Conservation (phyloP, 495 filamentous ascomycete species). For the Penicillium antarcticum region DNA sequence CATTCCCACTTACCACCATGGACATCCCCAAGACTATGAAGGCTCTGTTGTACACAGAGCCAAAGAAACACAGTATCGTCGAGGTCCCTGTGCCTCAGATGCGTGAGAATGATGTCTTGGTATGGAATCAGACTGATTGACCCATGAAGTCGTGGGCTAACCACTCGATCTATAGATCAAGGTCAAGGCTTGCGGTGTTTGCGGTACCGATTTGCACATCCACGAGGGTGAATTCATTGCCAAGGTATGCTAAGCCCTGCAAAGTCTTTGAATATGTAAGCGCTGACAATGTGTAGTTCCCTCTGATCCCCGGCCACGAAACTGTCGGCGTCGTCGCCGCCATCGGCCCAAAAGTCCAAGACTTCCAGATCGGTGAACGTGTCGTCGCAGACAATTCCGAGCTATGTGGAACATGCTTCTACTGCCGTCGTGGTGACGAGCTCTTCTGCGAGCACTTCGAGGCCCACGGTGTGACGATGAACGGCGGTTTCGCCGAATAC, state of each 20-base stretch:
- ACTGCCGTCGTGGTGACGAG: slow-evolving; percentile 66
- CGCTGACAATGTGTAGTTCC: slow-evolving; percentile 37
- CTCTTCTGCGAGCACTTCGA: slow-evolving; percentile 69
- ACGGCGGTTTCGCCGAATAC: slow-evolving; percentile 72
- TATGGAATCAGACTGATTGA: slow-evolving; percentile 12
- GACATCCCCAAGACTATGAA: slow-evolving; percentile 56
- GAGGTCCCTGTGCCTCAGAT: slow-evolving; percentile 58
- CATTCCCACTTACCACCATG: slow-evolving; percentile 10
- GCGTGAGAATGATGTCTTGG: slow-evolving; percentile 58
- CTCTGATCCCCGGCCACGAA: slow-evolving; percentile 52
- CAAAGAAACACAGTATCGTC: slow-evolving; percentile 55
- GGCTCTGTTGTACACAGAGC: slow-evolving; percentile 62
- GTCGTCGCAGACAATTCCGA: slow-evolving; percentile 57
- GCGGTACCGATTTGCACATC: slow-evolving; percentile 65
- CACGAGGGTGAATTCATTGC: slow-evolving; percentile 63
- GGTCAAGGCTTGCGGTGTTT: slow-evolving; percentile 66
- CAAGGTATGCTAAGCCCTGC: slow-evolving; percentile 42
- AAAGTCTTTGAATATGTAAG: too few relatives aligned
- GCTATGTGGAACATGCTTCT: slow-evolving; percentile 70
- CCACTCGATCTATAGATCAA: slow-evolving; percentile 30
- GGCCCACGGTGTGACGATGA: slow-evolving; percentile 61
- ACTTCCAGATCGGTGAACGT: slow-evolving; percentile 62
- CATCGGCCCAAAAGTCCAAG: slow-evolving; percentile 56
- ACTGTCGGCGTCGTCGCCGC: slow-evolving; percentile 53
- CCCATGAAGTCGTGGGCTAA: neutral